These are phyloP conservation scores for Cyclotella baltica DNA, from an alignment of 108 stramenopile genomes.

Conservation along the genomic window DNA sequence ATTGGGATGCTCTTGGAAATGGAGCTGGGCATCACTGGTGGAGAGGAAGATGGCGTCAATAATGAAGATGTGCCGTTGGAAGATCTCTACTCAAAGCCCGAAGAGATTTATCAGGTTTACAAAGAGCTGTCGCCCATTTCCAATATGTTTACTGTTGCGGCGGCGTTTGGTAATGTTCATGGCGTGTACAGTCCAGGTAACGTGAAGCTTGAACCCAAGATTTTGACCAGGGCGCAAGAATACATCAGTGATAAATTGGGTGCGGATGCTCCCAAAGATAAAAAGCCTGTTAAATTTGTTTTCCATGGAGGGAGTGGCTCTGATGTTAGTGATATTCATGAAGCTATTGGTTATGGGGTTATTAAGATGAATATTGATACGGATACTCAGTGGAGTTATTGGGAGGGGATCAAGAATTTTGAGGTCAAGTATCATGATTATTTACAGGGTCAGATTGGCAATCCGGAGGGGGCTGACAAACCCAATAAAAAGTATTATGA, in stretches of 20 bases:
- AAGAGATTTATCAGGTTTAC: conserved; percentile 92
- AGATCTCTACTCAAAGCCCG: conserved; percentile 97
- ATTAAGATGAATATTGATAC: conserved; percentile 99
- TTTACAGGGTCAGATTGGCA: conserved; percentile 97
- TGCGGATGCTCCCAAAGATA: conserved; percentile 32
- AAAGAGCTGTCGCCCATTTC: conserved; percentile 87
- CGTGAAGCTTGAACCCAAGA: conserved; percentile 88
- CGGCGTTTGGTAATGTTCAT: conserved; percentile 97
- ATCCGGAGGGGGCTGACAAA: conserved; percentile 94
- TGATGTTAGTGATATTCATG: conserved; percentile 90
- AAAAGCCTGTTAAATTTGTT: conserved; percentile 94
- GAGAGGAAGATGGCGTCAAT: conserved; percentile 99
- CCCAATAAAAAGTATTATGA: conserved; percentile 99
- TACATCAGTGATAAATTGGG: conserved; percentile 88
- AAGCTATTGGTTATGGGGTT: conserved; percentile 87
- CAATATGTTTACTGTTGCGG: conserved; percentile 94
- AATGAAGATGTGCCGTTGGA: conserved; percentile 95
- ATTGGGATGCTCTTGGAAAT: conserved; percentile 98
- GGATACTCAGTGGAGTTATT: conserved; percentile 98
- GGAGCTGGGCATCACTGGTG: conserved; percentile 99
- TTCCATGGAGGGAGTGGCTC: conserved; percentile 99
- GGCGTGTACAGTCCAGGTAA: conserved; percentile 98
- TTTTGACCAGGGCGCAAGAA: conserved; percentile 87
- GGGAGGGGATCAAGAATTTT: conserved; percentile 89
- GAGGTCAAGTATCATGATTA: conserved; percentile 84